A percentile compares a stretch with the other conserved stretches of the same genome.
phyloP scores from a whole-genome alignment of 2,329 filamentous ascomycete species.

The Conoideocrella luteorostrata region DNA sequence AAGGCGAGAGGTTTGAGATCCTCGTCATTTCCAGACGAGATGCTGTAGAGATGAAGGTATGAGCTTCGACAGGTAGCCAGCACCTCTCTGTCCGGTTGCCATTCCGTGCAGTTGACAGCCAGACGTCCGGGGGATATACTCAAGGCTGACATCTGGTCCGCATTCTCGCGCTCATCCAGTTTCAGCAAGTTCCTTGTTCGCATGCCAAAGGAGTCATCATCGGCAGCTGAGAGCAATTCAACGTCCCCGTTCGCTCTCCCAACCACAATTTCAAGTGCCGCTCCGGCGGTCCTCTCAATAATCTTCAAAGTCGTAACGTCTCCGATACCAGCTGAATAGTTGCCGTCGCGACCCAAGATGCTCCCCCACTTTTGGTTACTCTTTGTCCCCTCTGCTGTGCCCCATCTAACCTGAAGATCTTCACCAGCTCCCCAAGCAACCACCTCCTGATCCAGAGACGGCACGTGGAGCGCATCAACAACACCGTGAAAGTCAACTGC shows the following conservation, averaged over 20 bases:
- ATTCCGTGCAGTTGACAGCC: conserved; percentile 28
- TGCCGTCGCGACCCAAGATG: conserved; percentile 30
- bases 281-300: conserved; percentile 24
- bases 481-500: conserved; percentile 39
- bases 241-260: conserved; percentile 46
- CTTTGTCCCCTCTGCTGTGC: conserved; percentile 19
- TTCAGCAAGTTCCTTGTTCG: conserved; percentile 18
- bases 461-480: conserved; percentile 36
- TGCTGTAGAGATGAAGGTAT: conserved; percentile 22
- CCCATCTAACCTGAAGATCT: conserved; percentile 38
- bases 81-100: conserved; percentile 22
- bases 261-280: conserved; percentile 30
- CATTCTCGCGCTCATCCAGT: conserved; percentile 6
- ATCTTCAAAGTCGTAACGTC: conserved; percentile 44
- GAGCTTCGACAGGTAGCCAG: conserved; percentile 26
- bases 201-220: conserved; percentile 21
- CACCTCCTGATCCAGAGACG: conserved; percentile 34
- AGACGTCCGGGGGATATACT: conserved; percentile 15
- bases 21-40: conserved; percentile 11
- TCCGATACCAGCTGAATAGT: conserved; percentile 37
- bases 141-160: background rate
- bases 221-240: conserved; percentile 34
- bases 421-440: conserved; percentile 47
- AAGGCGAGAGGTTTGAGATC: conserved; percentile 15
- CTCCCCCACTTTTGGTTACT: conserved; percentile 27